Percentiles rank a stretch among this genome's conserved stretches.
Conservation (phyloP, 1,284 basidiomycete species). For the Ganoderma lingzhi region DNA sequence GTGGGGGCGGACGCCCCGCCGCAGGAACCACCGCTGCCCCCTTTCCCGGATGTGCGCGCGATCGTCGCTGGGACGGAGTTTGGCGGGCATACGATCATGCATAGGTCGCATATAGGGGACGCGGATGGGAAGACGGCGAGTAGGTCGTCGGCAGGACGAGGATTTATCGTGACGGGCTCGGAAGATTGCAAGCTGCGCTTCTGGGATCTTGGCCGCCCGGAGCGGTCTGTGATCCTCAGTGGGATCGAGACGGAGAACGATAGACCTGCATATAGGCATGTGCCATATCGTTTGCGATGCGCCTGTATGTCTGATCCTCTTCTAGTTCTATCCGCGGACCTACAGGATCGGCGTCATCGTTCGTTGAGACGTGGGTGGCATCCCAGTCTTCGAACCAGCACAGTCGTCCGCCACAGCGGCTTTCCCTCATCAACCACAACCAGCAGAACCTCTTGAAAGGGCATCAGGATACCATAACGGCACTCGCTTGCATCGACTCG, state of each 20-base stretch:
- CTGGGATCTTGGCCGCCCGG: conserved; percentile 82
- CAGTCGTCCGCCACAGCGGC: conserved; percentile 76
- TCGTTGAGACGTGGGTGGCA: conserved; percentile 74
- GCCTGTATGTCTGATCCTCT: not conserved
- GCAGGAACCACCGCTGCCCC: conserved; percentile 49
- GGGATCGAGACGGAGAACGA: conserved; percentile 76
- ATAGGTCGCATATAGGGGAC: conserved; percentile 64
- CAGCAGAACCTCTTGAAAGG: conserved; percentile 81
- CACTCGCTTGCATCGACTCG: conserved; percentile 82
- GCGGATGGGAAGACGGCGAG: conserved; percentile 48
- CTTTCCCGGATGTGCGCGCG: conserved; percentile 68
- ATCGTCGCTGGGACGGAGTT: conserved; percentile 77
- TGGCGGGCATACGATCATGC: conserved; percentile 65
- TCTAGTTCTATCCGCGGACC: conserved; percentile 43
- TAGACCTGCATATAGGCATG: conserved; percentile 73
- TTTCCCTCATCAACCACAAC: conserved; percentile 79
- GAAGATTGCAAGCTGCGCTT: conserved; percentile 84
- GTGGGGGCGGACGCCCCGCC: conserved; percentile 24
- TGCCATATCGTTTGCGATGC: conserved; percentile 9
- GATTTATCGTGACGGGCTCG: conserved; percentile 84
- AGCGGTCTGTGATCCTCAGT: conserved; percentile 77
- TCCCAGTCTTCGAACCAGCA: conserved; percentile 52
- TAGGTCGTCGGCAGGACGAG: conserved; percentile 51
- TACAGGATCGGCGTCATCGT: conserved; percentile 53
- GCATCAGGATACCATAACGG: conserved; percentile 87